Evolutionary conservation across 1,139 yeast genomes (phyloP), one percentile per base, ranked within the genome.

Genomic region (Pneumocystis murina): DNA sequence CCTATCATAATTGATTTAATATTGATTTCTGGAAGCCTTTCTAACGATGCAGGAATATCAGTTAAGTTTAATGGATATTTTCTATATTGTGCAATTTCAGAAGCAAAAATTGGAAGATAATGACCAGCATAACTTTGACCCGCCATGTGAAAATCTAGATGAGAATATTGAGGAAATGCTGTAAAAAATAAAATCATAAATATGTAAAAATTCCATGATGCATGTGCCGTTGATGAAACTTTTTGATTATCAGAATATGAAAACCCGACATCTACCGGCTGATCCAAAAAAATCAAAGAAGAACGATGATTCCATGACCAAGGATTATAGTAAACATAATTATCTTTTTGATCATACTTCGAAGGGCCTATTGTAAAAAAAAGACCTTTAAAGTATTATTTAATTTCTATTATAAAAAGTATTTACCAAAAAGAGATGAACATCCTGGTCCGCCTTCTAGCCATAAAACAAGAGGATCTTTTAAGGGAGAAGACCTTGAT

Each of bases 111-210:
- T 40, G 97, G 98, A 69, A 92, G 90, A 76, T 92, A 92, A 75
- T 92, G 97, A 68, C 98, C 98, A 64, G 96, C 98, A 73, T 92
- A 92, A n/a, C 96, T 88, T 77, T 92, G 97, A 70, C 97, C 98
- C 61, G 97, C 95, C 76, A 92, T 90, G 76, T 91, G 97, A 85
- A 92, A 90, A 63, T 82, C 84, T 66, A 82, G 79, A 54, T 81
- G 75, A 62, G 80, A 75, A 77, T 86, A 89, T 76, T 91, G 83
- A 59, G 97, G 95, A 82, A 90, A 92, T 74, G 87, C 88, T 75
- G 86, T 82, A 80, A 87, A 92, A 79, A 92, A 92, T 73, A 91
- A 81, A 72, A 87, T 86, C 75, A 92, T 80, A 76, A 92, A 91
- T 0, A 96, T 95, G 70, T 88, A 88, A 41, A 90, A 96, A 73